A percentile compares a stretch with the other conserved stretches of the same genome.
Conservation (phyloP, 2,329 filamentous ascomycete species). For the Sporothrix protearum region DNA sequence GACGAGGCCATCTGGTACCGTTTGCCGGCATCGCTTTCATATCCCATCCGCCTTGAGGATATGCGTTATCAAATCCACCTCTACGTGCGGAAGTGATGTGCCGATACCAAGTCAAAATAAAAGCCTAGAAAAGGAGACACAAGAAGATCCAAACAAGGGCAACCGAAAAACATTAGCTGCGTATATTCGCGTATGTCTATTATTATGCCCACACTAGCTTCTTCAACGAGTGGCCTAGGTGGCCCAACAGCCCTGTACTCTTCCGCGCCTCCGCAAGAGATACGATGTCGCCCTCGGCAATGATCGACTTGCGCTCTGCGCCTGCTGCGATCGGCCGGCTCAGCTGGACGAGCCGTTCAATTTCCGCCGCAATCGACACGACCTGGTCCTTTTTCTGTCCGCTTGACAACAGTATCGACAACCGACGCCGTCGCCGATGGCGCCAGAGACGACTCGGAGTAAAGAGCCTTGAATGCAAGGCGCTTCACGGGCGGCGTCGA, state of each 20-base stretch:
- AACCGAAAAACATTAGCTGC: slow-evolving; percentile 8
- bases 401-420: slow-evolving; percentile 31
- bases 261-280: slow-evolving; percentile 79
- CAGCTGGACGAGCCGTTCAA: slow-evolving; percentile 62
- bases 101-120: not conserved
- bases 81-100: slow-evolving; percentile 50
- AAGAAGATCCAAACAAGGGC: not conserved
- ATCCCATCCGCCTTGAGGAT: slow-evolving; percentile 84
- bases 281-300: slow-evolving; percentile 69
- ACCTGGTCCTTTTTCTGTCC: slow-evolving; percentile 56
- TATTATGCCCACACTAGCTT: slow-evolving; percentile 78
- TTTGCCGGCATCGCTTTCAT: slow-evolving; percentile 61
- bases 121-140: not conserved
- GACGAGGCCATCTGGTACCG: slow-evolving; percentile 86
- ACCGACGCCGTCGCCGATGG: slow-evolving; percentile 43
- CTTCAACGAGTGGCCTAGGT: slow-evolving; percentile 85
- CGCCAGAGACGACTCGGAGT: slow-evolving; percentile 49
- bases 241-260: slow-evolving; percentile 81
- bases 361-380: slow-evolving; percentile 68
- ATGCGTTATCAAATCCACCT: slow-evolving; percentile 94
- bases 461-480: slow-evolving; percentile 55
- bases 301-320: slow-evolving; percentile 44
- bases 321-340: slow-evolving; percentile 41
- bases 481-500: slow-evolving; percentile 36
- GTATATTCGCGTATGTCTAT: not conserved